phyloP scores from a whole-genome alignment of 2,329 filamentous ascomycete genomes.

The Trichoderma sp. region DNA sequence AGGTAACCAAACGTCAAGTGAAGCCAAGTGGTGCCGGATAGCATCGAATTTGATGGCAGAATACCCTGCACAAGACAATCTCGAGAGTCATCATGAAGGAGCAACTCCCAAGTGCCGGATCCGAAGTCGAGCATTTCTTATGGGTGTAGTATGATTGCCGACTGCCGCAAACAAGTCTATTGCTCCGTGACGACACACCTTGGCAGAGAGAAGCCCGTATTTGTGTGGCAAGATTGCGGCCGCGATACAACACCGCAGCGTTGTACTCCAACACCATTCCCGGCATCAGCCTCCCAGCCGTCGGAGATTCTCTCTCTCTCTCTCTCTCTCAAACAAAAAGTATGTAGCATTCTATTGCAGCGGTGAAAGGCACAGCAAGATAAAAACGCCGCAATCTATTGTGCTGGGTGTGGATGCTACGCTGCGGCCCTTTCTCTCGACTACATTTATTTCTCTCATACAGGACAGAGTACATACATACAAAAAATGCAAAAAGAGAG shows the following conservation, averaged over 20 bases:
- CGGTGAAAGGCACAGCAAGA: neutral
- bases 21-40: neutral
- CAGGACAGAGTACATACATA: neutral
- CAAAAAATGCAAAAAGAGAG: neutral
- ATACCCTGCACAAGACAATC: neutral
- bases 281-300: neutral
- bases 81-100: neutral
- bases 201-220: neutral
- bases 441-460: neutral
- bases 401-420: constrained; percentile 4
- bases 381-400: constrained; percentile 1
- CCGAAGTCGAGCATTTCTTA: neutral
- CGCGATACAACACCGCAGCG: neutral
- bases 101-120: neutral
- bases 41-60: neutral
- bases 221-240: neutral
- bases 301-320: neutral
- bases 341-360: neutral
- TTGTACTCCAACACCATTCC: neutral
- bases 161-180: neutral
- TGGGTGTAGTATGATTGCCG: neutral
- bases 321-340: no score
- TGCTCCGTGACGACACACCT: neutral
- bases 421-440: neutral
- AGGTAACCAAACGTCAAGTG: neutral